Base-by-base conservation (phyloP, 176 grass and related monocot genomes). In the Oryza nivara region DNA sequence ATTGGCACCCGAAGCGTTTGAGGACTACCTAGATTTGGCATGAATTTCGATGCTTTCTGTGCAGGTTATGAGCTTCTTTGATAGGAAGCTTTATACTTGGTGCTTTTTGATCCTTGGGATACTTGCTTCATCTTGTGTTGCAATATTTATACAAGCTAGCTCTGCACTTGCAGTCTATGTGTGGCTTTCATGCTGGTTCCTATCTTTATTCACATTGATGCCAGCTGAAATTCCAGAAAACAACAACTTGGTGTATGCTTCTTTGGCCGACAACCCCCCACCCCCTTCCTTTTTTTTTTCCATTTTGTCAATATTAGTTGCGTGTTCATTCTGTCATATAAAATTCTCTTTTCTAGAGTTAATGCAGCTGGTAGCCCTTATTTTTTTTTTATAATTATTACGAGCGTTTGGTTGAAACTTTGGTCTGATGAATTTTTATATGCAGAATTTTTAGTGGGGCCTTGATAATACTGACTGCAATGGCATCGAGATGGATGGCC, bases 211-310 rank as follows among this genome's bases (percentile, higher is more conserved):
- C 88, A 97, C 95, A 86, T 88, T 95, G 91, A 95, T 97, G 95
- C 92, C 95, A 65, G 95, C 95, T 75, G 95, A 95, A 95, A 95
- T 97, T 80, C 95, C 95, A 74, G 92, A 97, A 86, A 95, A 97
- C 81, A 97, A 93, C 75, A 91, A 86, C 81, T 92, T 97, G 73
- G 92, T 97, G 95, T 97, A 93, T 84, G 82, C 45, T 91, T 82
- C 73, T 79, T 93, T 71, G 19, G 11, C 41, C 75, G 14, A 84
- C 23, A 19, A 71, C 70, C n/a, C 9, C 43, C 43, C 2, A 28
- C 8, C 35, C 35, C 35, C 35, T 32, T 32, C 36, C 5, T 6
- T 6, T 51, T 68, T 77, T 69, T 34, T 40, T 75, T 75, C 54
- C 34, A 54, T 81, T 80, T 77, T 58, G 6, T 82, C 28, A 25